Evolutionary conservation across 805 yeast species (phyloP), one percentile per base, ranked within the genome.

Genomic region (Yarrowia sp.): DNA sequence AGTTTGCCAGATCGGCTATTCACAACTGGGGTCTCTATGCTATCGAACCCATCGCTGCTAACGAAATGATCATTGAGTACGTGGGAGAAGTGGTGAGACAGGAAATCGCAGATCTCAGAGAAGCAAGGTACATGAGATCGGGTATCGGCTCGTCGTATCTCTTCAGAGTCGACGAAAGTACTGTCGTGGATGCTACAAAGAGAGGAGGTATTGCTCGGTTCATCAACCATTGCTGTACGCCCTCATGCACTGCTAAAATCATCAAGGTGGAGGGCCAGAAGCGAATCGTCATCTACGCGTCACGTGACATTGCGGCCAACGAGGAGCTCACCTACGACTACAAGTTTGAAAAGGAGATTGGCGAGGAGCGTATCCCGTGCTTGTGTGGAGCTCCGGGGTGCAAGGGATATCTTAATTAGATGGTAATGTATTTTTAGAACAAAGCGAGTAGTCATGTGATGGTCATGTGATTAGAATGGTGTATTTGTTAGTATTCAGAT

Each of bases 21-120:
- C 99, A 95, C 75, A 91, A 93, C 72, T 95, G 99, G 99, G 99
- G 99, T 0, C 78, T 95, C 43, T 95, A 92, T 76, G 99, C 99
- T 0, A 78, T 90, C 71, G 98, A 95, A 72, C 96, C 96, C 1
- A 95, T 95, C 72, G 89, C 91, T n/a, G 96, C 95, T 0, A 89
- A 86, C 69, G 99, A 95, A 75, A 93, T 95, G 97, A 92, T 95
- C 72, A 93, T 95, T 66, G 99, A 95, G 75, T 95, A 95, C 71
- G 98, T 95, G 4, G 99, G 99, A 33, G 98, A 95, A 70, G 83
- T 96, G 65, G 86, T 95, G 33, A 81, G 98, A 65, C 97, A 91
- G 72, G 97, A 90, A 65, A 93, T 92, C 44, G 96, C 98, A 1
- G 99, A 95, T 71, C 84, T 90, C 70, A 81, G 99, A 60, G 99